Evolutionary conservation across 148 eudicot species (phyloP), one percentile per base, ranked within the genome.

Genomic region (Pharnaceum exiguum): DNA sequence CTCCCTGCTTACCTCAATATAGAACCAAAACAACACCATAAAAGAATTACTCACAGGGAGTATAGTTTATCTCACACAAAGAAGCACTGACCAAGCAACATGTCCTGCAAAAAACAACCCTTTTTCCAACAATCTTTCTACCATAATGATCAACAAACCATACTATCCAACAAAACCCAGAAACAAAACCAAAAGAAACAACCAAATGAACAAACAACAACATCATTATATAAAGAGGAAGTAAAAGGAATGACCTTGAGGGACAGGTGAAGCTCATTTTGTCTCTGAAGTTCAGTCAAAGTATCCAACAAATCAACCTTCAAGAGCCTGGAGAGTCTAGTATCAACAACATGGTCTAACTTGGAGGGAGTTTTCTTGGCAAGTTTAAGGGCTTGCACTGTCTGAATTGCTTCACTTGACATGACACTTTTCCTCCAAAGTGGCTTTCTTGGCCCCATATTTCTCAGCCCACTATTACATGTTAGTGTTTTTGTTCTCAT

Each of bases 351-450:
- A 1, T 70, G 70, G 17, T 77, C 65, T 16, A 82, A 57, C 58
- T 71, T 84, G 7, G 50, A 30, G 22, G 80, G 48, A 10, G 68
- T 60, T 56, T 68, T n/a, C n/a, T n/a, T 70, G 9, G 86, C 78
- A 53, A 85, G 73, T 57, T 85, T 85, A 7, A 85, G 75, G 9
- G 66, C 63, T 25, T 85, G 91, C 38, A 85, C 91, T 0, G 82
- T 81, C 54, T 82, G 91, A 46, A 85, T 85, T 15, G 87, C 82
- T 71, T 85, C 91, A 17, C 73, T 57, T 3, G 91, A 85, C 6
- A 85, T 36, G 23, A 67, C 60, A 15, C 82, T 72, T n/a, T 64
- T 57, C 63, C 82, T 77, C 80, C 87, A 77, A 51, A 85, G 8
- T 59, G 82, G 79, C 45, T 81, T 81, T 72, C 62, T 75, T 15